Base-by-base conservation (phyloP, 1,284 basidiomycete genomes). In the Acaromyces ingoldii region DNA sequence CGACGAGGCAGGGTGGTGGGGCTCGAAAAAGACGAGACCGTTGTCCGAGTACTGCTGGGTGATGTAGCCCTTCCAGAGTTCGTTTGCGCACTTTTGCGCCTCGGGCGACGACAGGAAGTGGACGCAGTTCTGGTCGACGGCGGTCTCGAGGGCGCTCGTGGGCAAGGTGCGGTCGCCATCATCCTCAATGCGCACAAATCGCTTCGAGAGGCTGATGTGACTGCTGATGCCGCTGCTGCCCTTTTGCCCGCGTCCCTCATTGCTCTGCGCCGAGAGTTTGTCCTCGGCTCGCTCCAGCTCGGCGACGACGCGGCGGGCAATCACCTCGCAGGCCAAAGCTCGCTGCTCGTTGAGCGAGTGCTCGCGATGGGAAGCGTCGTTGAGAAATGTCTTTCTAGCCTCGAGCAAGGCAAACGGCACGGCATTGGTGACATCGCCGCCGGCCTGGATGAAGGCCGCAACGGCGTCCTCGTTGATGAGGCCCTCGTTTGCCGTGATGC, bases 361-460 rank as follows among this genome's bases (percentile, higher is more conserved):
- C 6, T 21, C 15, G 19, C 26, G 13, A 7, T 21, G 31, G 17
- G n/a, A 15, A 37, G 30, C 31, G 15, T 19, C 15, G 7, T 25
- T 15, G 15, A 19, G 19, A 5, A 24, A 33, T 41, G 29, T 33
- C 37, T 58, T 63, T 46, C 59, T 59, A 17, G 62, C 59, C 45
- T 67, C 62, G 24, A 70, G 52, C 38, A 70, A 40, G 6, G 63
- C 62, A 40, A 53, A 70, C 2, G 67, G 65, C 9, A 66, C 55
- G 13, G 61, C 68, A 37, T 68, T 61, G 10, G 53, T 53, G 36
- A 68, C 61, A 41, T 69, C 68, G 30, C 66, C 68, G 21, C 64
- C 62, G 3, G 66, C 55, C 43, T 55, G 49, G 43, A 62, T 52
- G 31, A 69, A 69, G 2, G 64, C 60, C 15, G 39, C 40, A 4